Conservation (phyloP, 371 early-diverging fungal genomes). For the Circinella umbellata region DNA sequence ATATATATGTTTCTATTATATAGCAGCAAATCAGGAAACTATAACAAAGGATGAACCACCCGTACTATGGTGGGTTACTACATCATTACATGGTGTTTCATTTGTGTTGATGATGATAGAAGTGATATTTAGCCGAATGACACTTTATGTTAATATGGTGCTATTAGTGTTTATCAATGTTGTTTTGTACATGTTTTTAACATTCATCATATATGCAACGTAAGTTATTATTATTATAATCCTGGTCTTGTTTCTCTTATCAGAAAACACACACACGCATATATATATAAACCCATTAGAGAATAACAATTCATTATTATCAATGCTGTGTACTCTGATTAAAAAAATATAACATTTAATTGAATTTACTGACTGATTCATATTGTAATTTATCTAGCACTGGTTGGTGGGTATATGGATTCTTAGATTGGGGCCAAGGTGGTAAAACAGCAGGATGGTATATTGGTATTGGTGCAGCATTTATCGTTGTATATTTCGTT, state of each 20-base stretch:
- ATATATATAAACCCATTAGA: too few relatives aligned
- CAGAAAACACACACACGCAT: too few relatives aligned
- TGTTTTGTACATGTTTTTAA: constrained; percentile 53
- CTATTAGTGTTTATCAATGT: constrained; percentile 42
- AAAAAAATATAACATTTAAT: too few relatives aligned
- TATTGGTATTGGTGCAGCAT: constrained; percentile 38
- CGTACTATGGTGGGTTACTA: constrained; percentile 45
- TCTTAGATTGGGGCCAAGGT: constrained; percentile 59
- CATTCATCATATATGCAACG: constrained; percentile 52
- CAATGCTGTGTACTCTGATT: too few relatives aligned
- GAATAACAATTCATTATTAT: too few relatives aligned
- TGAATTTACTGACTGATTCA: too few relatives aligned
- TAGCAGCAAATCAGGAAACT: neutral
- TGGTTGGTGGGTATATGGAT: constrained; percentile 57
- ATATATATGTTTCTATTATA: neutral
- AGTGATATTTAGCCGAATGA: constrained; percentile 53
- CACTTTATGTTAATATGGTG: constrained; percentile 43
- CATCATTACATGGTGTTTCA: constrained; percentile 58
- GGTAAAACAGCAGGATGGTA: constrained; percentile 47
- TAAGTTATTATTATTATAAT: neutral
- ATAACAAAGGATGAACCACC: constrained; percentile 2
- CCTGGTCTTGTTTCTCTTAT: too few relatives aligned
- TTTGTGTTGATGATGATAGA: constrained; percentile 56
- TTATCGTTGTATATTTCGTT: constrained; percentile 41
- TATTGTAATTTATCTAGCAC: neutral